A percentile compares a stretch with the other conserved stretches of the same genome.
phyloP scores from a whole-genome alignment of 2,329 filamentous ascomycete genomes.

The Fusarium goolgardi region DNA sequence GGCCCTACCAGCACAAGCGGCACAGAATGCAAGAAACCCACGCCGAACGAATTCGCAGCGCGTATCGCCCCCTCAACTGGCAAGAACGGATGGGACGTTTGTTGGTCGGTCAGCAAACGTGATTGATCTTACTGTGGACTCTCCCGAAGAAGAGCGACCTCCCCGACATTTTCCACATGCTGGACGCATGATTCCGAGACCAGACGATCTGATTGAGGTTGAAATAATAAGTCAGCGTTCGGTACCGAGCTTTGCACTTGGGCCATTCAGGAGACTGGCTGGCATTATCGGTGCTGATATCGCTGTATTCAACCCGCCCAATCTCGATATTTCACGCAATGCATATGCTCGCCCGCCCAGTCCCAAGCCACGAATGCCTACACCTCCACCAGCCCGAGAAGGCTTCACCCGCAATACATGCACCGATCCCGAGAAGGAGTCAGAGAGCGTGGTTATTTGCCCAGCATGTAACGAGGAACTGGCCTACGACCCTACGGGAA shows the following conservation, averaged over 20 bases:
- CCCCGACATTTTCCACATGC: conserved; percentile 32
- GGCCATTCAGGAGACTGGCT: conserved; percentile 44
- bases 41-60: conserved; percentile 57
- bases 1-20: conserved; percentile 38
- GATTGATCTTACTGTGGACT: conserved; percentile 66
- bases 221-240: conserved; percentile 40
- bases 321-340: conserved; percentile 45
- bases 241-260: conserved; percentile 39
- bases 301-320: conserved; percentile 39
- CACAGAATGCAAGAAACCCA: conserved; percentile 50
- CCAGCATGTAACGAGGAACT: conserved; percentile 89
- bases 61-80: conserved; percentile 56
- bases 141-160: conserved; percentile 51
- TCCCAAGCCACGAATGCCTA: conserved; percentile 65
- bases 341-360: conserved; percentile 51
- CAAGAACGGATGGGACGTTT: conserved; percentile 60
- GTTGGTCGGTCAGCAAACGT: conserved; percentile 52
- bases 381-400: conserved; percentile 72
- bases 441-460: conserved; percentile 81
- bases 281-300: conserved; percentile 44
- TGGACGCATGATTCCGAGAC: conserved; percentile 19
- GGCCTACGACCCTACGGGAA: conserved; percentile 71
- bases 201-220: conserved; percentile 47
- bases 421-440: conserved; percentile 55
- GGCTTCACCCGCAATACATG: conserved; percentile 83